A percentile compares a stretch with the other conserved stretches of the same genome.
phyloP scores from a whole-genome alignment of 2,329 filamentous ascomycete genomes.

The Hypomyces rosellus region DNA sequence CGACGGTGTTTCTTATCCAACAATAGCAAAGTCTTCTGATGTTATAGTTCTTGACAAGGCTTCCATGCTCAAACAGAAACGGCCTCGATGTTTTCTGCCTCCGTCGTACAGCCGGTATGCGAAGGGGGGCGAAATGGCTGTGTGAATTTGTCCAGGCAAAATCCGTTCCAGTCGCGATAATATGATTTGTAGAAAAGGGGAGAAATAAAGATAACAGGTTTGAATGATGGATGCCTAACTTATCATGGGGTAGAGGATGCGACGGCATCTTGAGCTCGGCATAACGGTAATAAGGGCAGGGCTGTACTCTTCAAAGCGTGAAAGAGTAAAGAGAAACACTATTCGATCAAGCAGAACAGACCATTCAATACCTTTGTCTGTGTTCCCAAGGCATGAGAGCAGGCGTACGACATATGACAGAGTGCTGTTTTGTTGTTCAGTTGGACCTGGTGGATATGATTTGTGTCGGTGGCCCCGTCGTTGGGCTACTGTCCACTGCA shows the following conservation, averaged over 20 bases:
- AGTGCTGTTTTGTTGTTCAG: conserved; percentile 4
- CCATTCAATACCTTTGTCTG: conserved; percentile 1
- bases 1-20: neutral
- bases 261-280: conserved; percentile 13
- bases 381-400: conserved; percentile 1
- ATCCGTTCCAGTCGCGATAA: no score
- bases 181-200: neutral
- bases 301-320: conserved; percentile 1
- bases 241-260: conserved; percentile 16
- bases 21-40: neutral
- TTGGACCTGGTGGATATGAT: conserved; percentile 5
- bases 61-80: neutral
- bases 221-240: conserved; percentile 14
- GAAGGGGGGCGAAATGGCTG: no score
- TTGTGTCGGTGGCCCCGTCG: neutral
- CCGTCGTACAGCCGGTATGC: no score
- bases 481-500: conserved; percentile 6
- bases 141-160: no score
- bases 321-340: conserved; percentile 1
- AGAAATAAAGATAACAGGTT: neutral
- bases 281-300: conserved; percentile 10
- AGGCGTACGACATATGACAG: conserved; percentile 6
- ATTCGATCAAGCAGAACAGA: conserved; percentile 1
- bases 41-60: neutral
- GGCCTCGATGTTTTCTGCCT: no score